phyloP scores from a whole-genome alignment of 2,329 filamentous ascomycete genomes.

The Salinomyces thailandicus region DNA sequence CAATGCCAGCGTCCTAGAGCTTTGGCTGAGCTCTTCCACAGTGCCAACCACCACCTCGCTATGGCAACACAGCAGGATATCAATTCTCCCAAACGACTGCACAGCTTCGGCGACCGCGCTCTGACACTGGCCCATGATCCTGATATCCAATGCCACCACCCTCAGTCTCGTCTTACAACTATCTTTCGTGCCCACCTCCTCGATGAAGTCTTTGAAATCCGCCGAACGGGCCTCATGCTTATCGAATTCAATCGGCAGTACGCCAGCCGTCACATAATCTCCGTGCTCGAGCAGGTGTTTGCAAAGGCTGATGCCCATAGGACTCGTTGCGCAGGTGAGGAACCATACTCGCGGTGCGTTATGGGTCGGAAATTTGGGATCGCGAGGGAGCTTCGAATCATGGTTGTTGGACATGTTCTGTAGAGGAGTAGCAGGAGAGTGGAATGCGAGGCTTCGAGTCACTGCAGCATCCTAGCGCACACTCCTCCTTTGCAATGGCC shows the following conservation, averaged over 20 bases:
- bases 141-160: slow-evolving; percentile 49
- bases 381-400: slow-evolving; percentile 19
- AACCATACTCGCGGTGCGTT: slow-evolving; percentile 79
- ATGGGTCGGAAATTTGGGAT: slow-evolving; percentile 48
- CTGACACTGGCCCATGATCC: slow-evolving; percentile 60
- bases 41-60: slow-evolving; percentile 84
- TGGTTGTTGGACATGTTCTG: slow-evolving; percentile 8
- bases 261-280: slow-evolving; percentile 77
- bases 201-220: slow-evolving; percentile 71
- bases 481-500: neutral
- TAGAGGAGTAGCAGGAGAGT: neutral
- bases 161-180: slow-evolving; percentile 72
- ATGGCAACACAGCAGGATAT: slow-evolving; percentile 82
- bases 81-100: slow-evolving; percentile 71
- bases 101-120: slow-evolving; percentile 81
- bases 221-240: slow-evolving; percentile 56
- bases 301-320: slow-evolving; percentile 72
- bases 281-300: slow-evolving; percentile 78
- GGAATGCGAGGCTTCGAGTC: too few species aligned
- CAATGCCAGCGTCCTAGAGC: slow-evolving; percentile 60
- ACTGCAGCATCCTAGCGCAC: neutral
- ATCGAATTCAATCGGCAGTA: slow-evolving; percentile 68
- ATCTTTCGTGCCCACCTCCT: slow-evolving; percentile 47
- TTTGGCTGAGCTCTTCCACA: slow-evolving; percentile 77
- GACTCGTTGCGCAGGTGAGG: slow-evolving; percentile 75